Evolutionary conservation across 805 yeast species (phyloP).

Genomic region (Wickerhamiella musiphila): DNA sequence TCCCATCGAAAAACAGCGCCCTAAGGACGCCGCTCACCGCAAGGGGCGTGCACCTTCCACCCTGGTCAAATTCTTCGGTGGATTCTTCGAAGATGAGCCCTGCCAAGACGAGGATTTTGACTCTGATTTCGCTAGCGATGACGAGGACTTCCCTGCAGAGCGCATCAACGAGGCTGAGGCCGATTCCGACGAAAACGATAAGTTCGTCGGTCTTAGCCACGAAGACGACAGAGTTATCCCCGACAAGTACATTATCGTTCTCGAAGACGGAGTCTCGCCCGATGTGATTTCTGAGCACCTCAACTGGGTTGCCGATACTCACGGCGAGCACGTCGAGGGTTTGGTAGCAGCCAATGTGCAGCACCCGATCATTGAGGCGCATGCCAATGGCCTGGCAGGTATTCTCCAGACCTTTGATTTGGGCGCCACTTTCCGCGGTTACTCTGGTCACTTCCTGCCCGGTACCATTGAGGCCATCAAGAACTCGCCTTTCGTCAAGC

Average conservation of each 20-base stretch:
- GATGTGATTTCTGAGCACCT: slow-evolving; percentile 47
- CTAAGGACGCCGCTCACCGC: background rate
- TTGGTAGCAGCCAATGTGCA: slow-evolving; percentile 25
- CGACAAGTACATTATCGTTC: slow-evolving; percentile 55
- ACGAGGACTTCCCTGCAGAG: background rate
- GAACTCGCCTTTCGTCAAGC: slow-evolving; percentile 34
- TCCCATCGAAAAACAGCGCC: no score
- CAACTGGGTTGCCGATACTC: slow-evolving; percentile 35
- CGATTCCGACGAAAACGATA: slow-evolving; percentile 1
- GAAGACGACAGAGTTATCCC: slow-evolving; percentile 10
- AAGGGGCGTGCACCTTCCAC: background rate
- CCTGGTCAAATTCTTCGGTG: no score
- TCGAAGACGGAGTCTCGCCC: slow-evolving; percentile 44
- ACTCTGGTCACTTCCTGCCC: slow-evolving; percentile 69
- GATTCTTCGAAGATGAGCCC: no score
- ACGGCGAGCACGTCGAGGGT: slow-evolving; percentile 13
- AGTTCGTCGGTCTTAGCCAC: background rate
- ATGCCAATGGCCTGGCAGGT: slow-evolving; percentile 11
- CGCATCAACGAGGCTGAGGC: background rate
- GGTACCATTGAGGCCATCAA: slow-evolving; percentile 60
- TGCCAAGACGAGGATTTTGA: background rate
- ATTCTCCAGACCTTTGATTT: slow-evolving; percentile 31
- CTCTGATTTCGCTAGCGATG: background rate
- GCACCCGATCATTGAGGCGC: slow-evolving; percentile 15
- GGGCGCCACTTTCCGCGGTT: slow-evolving; percentile 40